Percentiles rank a stretch among this genome's conserved stretches.
These are phyloP conservation scores for Linnemannia hyalina DNA, from an alignment of 192 early-diverging fungal genomes.

Conservation along the genomic window DNA sequence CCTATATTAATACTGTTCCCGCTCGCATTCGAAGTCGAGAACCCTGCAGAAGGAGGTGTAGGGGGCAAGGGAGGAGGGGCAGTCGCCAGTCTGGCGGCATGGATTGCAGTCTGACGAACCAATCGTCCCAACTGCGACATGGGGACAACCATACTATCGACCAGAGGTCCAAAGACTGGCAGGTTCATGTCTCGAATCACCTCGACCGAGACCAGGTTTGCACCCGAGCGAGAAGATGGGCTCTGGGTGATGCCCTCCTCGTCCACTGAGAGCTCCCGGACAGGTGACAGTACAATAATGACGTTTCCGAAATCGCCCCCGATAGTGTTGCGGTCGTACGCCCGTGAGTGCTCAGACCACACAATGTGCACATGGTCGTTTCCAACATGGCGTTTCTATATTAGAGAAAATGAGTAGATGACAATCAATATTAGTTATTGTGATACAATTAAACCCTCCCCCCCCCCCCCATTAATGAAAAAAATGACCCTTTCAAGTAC, in stretches of 20 bases:
- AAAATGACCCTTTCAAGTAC: conserved; percentile 56
- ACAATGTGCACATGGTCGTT: conserved; percentile 99
- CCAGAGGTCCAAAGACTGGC: conserved; percentile 89
- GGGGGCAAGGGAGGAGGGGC: conserved; percentile 50
- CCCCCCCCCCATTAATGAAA: too few relatives aligned
- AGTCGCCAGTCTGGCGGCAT: conserved; percentile 64
- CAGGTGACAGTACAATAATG: conserved; percentile 90
- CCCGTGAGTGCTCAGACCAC: conserved; percentile 94
- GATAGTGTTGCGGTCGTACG: conserved; percentile 91
- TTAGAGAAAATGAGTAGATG: neutral
- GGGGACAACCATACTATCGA: conserved; percentile 83
- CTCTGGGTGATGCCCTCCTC: conserved; percentile 1
- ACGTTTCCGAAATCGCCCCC: conserved; percentile 99
- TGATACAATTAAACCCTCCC: too few relatives aligned
- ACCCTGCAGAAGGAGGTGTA: conserved; percentile 29
- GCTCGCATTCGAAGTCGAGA: conserved; percentile 4
- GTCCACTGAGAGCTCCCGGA: conserved; percentile 65
- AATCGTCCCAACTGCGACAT: conserved; percentile 79
- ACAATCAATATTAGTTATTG: neutral
- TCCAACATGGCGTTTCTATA: conserved; percentile 94
- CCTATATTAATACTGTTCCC: neutral
- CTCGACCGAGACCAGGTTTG: conserved; percentile 65
- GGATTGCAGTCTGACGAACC: conserved; percentile 85
- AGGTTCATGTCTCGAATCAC: conserved; percentile 66
- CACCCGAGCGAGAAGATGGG: neutral